A percentile compares a stretch with the other conserved stretches of the same genome.
Conservation (phyloP, 2,329 filamentous ascomycete genomes). For the Cladosporium austrohemisphaericum region DNA sequence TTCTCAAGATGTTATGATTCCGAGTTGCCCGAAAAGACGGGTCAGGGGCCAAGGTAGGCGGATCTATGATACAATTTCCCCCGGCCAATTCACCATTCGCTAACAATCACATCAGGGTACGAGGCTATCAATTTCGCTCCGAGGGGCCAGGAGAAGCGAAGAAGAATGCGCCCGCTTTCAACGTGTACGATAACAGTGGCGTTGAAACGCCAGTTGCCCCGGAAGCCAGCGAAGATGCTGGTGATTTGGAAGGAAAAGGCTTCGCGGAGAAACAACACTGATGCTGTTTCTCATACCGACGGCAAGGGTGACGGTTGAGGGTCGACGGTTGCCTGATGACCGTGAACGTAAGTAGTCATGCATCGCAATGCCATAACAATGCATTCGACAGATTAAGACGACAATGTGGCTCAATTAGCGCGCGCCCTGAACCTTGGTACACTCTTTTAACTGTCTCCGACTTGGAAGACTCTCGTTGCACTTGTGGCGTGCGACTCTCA, state of each 20-base stretch:
- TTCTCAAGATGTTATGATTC: conserved; percentile 69
- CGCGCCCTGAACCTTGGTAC: too few relatives aligned
- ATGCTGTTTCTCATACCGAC: too few relatives aligned
- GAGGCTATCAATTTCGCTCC: conserved; percentile 79
- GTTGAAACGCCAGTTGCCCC: conserved; percentile 47
- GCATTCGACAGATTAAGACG: too few relatives aligned
- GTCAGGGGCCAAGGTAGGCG: conserved; percentile 65
- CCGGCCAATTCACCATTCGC: not conserved
- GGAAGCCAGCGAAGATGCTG: conserved; percentile 46
- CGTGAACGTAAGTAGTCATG: too few relatives aligned
- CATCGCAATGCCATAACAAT: too few relatives aligned
- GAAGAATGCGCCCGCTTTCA: conserved; percentile 66
- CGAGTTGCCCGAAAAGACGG: conserved; percentile 68
- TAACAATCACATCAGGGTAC: conserved; percentile 45
- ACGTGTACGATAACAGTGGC: conserved; percentile 55
- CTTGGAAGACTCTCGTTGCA: too few relatives aligned
- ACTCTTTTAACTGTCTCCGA: too few relatives aligned
- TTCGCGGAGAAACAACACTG: conserved; percentile 29
- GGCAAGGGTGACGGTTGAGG: too few relatives aligned
- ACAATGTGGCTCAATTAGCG: too few relatives aligned
- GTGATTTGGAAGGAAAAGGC: conserved; percentile 47
- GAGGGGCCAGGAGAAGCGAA: conserved; percentile 59
- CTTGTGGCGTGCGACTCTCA: too few relatives aligned
- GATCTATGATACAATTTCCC: not conserved
- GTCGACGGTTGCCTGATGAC: too few relatives aligned